Conservation (phyloP, 169 alveolate species). For the Eimeria brunetti region DNA sequence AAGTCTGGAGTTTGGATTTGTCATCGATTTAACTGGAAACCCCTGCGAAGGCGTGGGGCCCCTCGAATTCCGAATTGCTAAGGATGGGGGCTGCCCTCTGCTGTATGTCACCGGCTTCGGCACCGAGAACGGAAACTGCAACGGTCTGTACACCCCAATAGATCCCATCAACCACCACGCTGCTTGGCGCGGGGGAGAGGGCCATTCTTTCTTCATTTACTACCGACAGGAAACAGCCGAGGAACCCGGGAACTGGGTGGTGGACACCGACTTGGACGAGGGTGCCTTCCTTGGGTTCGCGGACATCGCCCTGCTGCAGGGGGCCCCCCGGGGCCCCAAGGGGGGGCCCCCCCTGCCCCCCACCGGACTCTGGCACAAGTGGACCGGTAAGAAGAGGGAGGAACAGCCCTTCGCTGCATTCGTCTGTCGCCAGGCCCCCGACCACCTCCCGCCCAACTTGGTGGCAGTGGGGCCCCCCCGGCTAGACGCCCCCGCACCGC, state of each 20-base stretch:
- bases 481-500: slow-evolving; percentile 38
- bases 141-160: slow-evolving; percentile 85
- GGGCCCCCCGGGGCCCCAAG: slow-evolving; percentile 57
- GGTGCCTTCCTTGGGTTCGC: slow-evolving; percentile 81
- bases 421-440: slow-evolving; percentile 78
- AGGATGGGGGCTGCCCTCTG: slow-evolving; percentile 85
- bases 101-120: slow-evolving; percentile 85
- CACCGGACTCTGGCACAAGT: slow-evolving; percentile 83
- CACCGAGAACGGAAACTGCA: slow-evolving; percentile 83
- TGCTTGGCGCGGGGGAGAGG: slow-evolving; percentile 85
- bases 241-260: slow-evolving; percentile 83
- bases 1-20: slow-evolving; percentile 82
- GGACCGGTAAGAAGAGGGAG: slow-evolving; percentile 79
- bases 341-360: slow-evolving; percentile 70
- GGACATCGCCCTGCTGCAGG: slow-evolving; percentile 76
- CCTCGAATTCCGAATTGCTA: slow-evolving; percentile 81
- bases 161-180: slow-evolving; percentile 83
- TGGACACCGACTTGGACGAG: slow-evolving; percentile 84
- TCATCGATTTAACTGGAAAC: slow-evolving; percentile 83
- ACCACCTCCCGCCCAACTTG: slow-evolving; percentile 82
- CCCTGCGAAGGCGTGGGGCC: slow-evolving; percentile 77
- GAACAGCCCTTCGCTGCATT: slow-evolving; percentile 81
- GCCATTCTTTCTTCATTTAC: slow-evolving; percentile 81
- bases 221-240: slow-evolving; percentile 61
- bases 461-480: slow-evolving; percentile 80